phyloP scores from a whole-genome alignment of 352 stramenopile genomes.

The Chrysophaeum taylorii region DNA sequence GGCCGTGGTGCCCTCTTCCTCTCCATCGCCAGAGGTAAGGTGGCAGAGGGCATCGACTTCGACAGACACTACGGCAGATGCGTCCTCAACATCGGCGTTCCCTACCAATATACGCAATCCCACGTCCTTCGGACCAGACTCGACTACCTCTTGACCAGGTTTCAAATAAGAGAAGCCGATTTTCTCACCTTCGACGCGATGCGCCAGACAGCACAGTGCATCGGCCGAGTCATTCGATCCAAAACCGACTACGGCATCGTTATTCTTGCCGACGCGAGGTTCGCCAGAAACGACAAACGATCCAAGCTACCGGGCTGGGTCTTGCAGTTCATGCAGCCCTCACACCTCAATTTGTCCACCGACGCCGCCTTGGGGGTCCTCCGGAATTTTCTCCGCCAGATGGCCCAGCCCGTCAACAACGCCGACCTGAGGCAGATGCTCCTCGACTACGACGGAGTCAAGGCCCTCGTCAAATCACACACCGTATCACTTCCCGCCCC shows the following conservation, averaged over 20 bases:
- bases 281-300: slow-evolving; percentile 92
- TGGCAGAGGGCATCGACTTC: slow-evolving; percentile 99
- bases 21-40: slow-evolving; percentile 94
- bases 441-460: neutral
- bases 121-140: slow-evolving; percentile 78
- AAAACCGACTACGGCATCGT: slow-evolving; percentile 99
- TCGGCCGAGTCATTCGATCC: slow-evolving; percentile 90
- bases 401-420: slow-evolving; percentile 90
- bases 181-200: slow-evolving; percentile 98
- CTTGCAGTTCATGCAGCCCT: slow-evolving; percentile 86
- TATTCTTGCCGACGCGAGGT: slow-evolving; percentile 95
- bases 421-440: slow-evolving; percentile 6
- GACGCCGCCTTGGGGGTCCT: slow-evolving; percentile 88
- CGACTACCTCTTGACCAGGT: slow-evolving; percentile 84
- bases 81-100: slow-evolving; percentile 96
- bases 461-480: neutral
- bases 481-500: no score
- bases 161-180: slow-evolving; percentile 68
- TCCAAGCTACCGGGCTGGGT: slow-evolving; percentile 97
- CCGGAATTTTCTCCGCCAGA: slow-evolving; percentile 87
- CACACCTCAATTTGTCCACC: slow-evolving; percentile 88
- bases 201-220: slow-evolving; percentile 87
- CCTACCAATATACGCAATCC: slow-evolving; percentile 96
- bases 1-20: slow-evolving; percentile 94
- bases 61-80: slow-evolving; percentile 94